phyloP scores from a whole-genome alignment of 192 early-diverging fungal genomes.

The Backusella sp. region DNA sequence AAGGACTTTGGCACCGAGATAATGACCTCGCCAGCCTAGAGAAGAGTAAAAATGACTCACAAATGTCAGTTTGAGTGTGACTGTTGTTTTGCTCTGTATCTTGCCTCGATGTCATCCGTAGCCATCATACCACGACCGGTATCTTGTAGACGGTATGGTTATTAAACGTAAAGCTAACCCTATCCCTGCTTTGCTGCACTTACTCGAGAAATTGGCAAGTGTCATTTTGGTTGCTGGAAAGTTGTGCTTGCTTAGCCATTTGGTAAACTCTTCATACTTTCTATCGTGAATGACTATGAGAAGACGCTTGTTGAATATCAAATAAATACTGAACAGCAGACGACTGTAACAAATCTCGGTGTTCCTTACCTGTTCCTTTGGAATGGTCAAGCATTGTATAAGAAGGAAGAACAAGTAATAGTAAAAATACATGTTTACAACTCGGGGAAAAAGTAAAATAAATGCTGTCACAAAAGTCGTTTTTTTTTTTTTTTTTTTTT shows the following conservation, averaged over 20 bases:
- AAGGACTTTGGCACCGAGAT: conserved; percentile 49
- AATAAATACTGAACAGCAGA: not conserved
- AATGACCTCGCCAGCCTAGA: conserved; percentile 52
- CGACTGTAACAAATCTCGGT: too few species aligned
- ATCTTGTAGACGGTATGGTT: conserved; percentile 25
- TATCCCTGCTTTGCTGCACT: not conserved
- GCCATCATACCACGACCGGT: conserved; percentile 63
- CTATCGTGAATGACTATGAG: conserved; percentile 43
- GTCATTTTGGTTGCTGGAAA: conserved; percentile 55
- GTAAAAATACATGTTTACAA: not conserved
- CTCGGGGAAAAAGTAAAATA: not conserved
- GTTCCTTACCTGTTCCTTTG: conserved; percentile 5
- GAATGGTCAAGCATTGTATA: conserved; percentile 1
- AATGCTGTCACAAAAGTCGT: not conserved
- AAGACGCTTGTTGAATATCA: not conserved
- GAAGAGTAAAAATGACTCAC: not conserved
- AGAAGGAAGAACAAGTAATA: not conserved
- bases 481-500: not conserved
- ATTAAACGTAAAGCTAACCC: not conserved
- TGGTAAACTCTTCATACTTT: conserved; percentile 44
- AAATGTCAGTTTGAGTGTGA: not conserved
- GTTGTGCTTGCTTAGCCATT: conserved; percentile 45
- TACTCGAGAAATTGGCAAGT: conserved; percentile 51
- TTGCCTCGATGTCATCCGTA: conserved; percentile 49
- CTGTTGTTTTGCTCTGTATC: not conserved